Evolutionary conservation across 2,329 filamentous ascomycete genomes (phyloP).

Genomic region (Acrocalymma vagum): DNA sequence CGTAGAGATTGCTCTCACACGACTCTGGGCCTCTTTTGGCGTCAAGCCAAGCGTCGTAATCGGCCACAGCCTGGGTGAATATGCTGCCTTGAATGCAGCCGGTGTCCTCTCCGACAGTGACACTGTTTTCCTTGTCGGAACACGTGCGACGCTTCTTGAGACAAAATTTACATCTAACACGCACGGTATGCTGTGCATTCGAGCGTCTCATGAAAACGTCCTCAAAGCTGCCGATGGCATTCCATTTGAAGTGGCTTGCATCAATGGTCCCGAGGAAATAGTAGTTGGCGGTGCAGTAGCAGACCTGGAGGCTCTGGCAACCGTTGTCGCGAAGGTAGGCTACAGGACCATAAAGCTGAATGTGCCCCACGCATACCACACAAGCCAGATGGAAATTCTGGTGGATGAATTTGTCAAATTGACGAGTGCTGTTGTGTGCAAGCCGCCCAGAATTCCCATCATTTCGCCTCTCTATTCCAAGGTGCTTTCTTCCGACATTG

Average conservation of each 20-base stretch:
- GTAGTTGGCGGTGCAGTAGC: conserved; percentile 37
- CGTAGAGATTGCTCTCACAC: conserved; percentile 47
- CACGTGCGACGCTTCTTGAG: conserved; percentile 42
- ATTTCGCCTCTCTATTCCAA: conserved; percentile 57
- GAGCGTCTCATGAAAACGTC: too few species aligned
- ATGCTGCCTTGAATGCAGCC: conserved; percentile 42
- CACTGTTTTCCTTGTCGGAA: conserved; percentile 43
- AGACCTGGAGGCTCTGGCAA: conserved; percentile 13
- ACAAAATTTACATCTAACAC: too few species aligned
- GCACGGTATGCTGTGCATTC: conserved; percentile 39
- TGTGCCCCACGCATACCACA: conserved; percentile 32
- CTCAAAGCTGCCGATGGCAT: not conserved
- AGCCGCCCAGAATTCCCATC: conserved; percentile 41
- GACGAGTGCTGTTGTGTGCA: conserved; percentile 28
- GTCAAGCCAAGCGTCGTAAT: conserved; percentile 11
- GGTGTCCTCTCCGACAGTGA: conserved; percentile 39
- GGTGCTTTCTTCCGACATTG: conserved; percentile 48
- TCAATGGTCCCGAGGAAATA: conserved; percentile 38
- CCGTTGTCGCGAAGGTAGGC: conserved; percentile 7
- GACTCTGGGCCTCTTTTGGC: conserved; percentile 28
- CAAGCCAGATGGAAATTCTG: conserved; percentile 50
- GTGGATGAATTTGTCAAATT: conserved; percentile 49
- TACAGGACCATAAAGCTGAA: conserved; percentile 20
- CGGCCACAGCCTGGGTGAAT: conserved; percentile 37
- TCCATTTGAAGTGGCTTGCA: conserved; percentile 33